These are phyloP conservation scores for Trametes sanguinea DNA, from an alignment of 768 basidiomycete species.

Conservation along the genomic window DNA sequence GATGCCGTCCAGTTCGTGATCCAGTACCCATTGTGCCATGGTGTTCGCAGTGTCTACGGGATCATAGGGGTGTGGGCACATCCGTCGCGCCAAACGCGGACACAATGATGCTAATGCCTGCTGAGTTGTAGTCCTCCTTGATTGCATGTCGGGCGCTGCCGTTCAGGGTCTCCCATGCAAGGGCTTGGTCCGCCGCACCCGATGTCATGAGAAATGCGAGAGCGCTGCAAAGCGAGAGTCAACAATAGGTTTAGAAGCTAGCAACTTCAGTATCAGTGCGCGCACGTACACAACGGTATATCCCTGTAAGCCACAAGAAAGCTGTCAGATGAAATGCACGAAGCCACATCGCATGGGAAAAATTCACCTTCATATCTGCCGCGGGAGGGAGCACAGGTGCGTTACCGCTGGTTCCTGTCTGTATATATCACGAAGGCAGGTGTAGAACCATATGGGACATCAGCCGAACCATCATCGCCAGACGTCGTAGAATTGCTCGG, in stretches of 20 bases:
- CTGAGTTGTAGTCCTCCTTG: conserved; percentile 26
- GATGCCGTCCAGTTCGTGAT: conserved; percentile 29
- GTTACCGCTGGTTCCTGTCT: neutral
- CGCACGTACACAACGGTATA: conserved; percentile 14
- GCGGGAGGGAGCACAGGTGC: conserved; percentile 12
- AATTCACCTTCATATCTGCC: conserved; percentile 8
- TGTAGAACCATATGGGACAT: neutral
- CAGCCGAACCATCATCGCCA: neutral
- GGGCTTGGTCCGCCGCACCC: conserved; percentile 15
- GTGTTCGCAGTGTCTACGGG: conserved; percentile 34
- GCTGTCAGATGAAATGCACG: too few relatives aligned
- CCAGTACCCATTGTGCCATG: conserved; percentile 38
- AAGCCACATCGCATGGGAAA: too few relatives aligned
- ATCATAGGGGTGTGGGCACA: conserved; percentile 34
- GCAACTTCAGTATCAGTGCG: too few relatives aligned
- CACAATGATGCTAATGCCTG: conserved; percentile 27
- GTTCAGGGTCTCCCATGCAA: conserved; percentile 9
- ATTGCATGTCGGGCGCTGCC: conserved; percentile 16
- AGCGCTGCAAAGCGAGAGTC: neutral
- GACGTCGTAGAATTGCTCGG: neutral
- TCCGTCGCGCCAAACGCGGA: conserved; percentile 31
- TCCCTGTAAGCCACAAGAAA: neutral
- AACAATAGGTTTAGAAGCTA: too few relatives aligned
- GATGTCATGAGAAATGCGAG: conserved; percentile 16
- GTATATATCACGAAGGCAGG: conserved; percentile 18